Percentiles rank a stretch among this genome's conserved stretches.
These are phyloP conservation scores for Adansonia digitata DNA, from an alignment of 345 rosid species.

Conservation along the genomic window DNA sequence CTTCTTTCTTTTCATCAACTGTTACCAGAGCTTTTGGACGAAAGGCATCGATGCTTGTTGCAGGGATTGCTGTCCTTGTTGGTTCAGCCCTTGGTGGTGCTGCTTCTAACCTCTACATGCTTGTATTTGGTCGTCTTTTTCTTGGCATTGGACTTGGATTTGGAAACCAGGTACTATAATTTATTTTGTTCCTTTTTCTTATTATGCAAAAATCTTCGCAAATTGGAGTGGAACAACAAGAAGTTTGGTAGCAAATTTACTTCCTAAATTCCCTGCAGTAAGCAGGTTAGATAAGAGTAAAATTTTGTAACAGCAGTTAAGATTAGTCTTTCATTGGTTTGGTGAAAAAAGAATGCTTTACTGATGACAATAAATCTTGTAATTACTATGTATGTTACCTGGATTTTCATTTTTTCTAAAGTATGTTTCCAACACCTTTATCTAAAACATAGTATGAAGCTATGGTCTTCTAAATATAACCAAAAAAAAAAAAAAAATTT, in stretches of 20 bases:
- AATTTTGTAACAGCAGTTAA: neutral
- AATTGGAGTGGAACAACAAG: neutral
- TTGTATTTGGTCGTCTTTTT: conserved; percentile 56
- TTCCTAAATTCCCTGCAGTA: neutral
- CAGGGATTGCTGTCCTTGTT: conserved; percentile 49
- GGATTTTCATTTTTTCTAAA: too few relatives aligned
- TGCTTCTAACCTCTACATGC: conserved; percentile 48
- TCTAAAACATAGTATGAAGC: too few relatives aligned
- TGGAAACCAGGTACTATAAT: conserved; percentile 55
- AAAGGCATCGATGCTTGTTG: conserved; percentile 48
- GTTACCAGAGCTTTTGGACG: conserved; percentile 57
- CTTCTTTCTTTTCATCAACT: conserved; percentile 53
- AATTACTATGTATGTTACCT: too few relatives aligned
- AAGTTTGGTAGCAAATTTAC: neutral
- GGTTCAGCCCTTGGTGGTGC: conserved; percentile 58
- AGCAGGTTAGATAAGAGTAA: neutral
- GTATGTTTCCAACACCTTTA: too few relatives aligned
- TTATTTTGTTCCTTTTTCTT: neutral
- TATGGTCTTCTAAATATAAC: too few relatives aligned
- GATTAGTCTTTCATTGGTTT: neutral
- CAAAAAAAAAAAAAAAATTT: too few relatives aligned
- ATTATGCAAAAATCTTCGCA: neutral
- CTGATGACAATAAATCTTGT: neutral
- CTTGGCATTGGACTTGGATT: conserved; percentile 78
- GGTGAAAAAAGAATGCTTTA: neutral